phyloP scores from a whole-genome alignment of 164 flowering plant genomes.

The Cinnamomum chago region DNA sequence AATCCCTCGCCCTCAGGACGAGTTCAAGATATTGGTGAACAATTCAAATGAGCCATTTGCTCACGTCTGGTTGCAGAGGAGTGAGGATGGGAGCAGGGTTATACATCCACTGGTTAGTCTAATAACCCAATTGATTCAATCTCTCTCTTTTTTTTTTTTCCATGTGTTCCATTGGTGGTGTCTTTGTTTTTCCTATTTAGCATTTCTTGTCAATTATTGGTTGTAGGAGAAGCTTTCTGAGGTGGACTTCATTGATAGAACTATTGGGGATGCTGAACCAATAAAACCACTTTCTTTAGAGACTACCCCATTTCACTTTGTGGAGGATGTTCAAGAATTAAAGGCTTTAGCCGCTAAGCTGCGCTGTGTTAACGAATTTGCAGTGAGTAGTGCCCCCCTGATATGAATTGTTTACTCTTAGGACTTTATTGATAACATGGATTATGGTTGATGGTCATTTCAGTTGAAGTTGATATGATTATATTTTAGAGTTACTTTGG shows the following conservation, averaged over 20 bases:
- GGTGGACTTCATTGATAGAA: conserved; percentile 66
- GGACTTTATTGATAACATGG: too few relatives aligned
- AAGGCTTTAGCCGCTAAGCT: conserved; percentile 75
- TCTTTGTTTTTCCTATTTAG: neutral
- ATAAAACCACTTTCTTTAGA: conserved; percentile 57
- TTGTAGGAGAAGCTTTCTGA: conserved; percentile 63
- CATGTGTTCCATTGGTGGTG: neutral
- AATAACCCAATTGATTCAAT: neutral
- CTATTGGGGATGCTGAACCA: conserved; percentile 33
- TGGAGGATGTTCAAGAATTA: conserved; percentile 76
- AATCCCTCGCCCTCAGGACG: conserved; percentile 73
- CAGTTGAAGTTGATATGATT: too few relatives aligned
- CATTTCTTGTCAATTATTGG: neutral
- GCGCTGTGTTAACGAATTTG: conserved; percentile 70
- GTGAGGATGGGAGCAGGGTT: conserved; percentile 64
- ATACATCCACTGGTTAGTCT: conserved; percentile 77
- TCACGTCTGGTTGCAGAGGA: conserved; percentile 88
- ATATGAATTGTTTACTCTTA: too few relatives aligned
- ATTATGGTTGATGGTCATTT: too few relatives aligned
- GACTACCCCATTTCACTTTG: conserved; percentile 66
- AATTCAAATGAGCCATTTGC: conserved; percentile 79
- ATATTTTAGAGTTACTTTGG: too few relatives aligned
- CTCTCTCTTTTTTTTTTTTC: too few relatives aligned
- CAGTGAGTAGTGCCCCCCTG: conserved; percentile 40
- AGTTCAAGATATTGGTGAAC: conserved; percentile 66